Percentiles rank a stretch among this genome's conserved stretches.
phyloP scores from a whole-genome alignment of 345 rosid genomes.

The Carallia pectinifolia region DNA sequence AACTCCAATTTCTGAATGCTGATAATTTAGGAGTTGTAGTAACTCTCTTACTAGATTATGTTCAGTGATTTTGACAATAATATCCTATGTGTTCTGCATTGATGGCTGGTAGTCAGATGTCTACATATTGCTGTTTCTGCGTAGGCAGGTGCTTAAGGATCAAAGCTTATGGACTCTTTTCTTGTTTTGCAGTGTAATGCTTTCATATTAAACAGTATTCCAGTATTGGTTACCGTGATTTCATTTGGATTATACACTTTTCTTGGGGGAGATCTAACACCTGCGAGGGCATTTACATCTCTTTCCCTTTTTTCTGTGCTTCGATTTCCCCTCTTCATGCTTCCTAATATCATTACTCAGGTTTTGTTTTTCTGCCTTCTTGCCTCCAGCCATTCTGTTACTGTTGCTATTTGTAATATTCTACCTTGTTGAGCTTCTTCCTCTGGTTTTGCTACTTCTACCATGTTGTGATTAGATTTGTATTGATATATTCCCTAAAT shows the following conservation, averaged over 20 bases:
- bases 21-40: too few species aligned
- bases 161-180: slow-evolving; percentile 22
- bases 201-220: slow-evolving; percentile 84
- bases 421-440: slow-evolving; percentile 3
- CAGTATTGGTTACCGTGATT: slow-evolving; percentile 85
- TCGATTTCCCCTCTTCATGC: slow-evolving; percentile 95
- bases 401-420: background rate
- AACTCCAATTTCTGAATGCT: too few species aligned
- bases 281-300: slow-evolving; percentile 95
- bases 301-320: slow-evolving; percentile 94
- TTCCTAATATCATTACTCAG: slow-evolving; percentile 94
- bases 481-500: background rate
- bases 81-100: background rate
- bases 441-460: background rate
- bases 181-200: slow-evolving; percentile 64
- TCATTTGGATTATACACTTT: slow-evolving; percentile 93
- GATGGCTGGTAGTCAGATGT: background rate
- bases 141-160: slow-evolving; percentile 13
- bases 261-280: slow-evolving; percentile 98
- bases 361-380: slow-evolving; percentile 33
- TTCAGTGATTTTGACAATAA: too few species aligned
- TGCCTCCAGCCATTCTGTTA: too few species aligned
- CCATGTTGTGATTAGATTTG: background rate
- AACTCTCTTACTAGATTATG: too few species aligned
- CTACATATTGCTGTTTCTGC: background rate